Base-by-base conservation (phyloP, 306 rosid genomes). In the Vigna nakashimae region DNA sequence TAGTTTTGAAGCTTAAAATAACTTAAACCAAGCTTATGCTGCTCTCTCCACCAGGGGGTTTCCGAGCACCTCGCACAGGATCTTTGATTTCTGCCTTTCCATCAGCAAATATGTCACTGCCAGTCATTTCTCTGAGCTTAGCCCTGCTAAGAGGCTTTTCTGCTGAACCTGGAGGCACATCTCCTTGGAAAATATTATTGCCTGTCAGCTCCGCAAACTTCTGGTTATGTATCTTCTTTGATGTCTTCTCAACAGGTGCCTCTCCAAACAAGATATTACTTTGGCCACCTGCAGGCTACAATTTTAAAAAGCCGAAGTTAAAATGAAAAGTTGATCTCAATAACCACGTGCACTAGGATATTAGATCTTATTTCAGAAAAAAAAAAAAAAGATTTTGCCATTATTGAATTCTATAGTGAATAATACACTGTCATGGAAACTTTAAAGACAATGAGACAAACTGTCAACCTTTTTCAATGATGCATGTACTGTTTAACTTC, bases 41-140 rank as follows among this genome's bases (percentile, higher is more conserved):
- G 92, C 98, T 95, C 17, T 88, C 96, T 20, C 98, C 98, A 18
- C 98, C 98, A 0, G 98, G 98, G 57, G 98, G 96, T 83, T 85
- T 79, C 71, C 98, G 96, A 13, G 91, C 93, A 52, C 98, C 97
- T 7, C 93, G 93, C 14, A 87, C 79, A 22, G 86, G 73, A 75
- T 92, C 98, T 82, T 92, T 92, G 24, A 74, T 80, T 88, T 86
- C 85, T 7, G 90, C 79, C 85, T 88, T 91, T 63, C 92, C 98
- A 53, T 92, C 98, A 11, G 92, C 90, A 82, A 95, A 95, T 67
- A 95, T 95, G 90, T 95, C 65, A 77, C 91, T 95, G 53, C 98
- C 98, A 30, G 87, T 92, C 84, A 95, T 92, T 81, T 95, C 98
- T 85, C 92, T 91, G 75, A 90, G 86, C 82, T 95, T 95, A 68